Evolutionary conservation across 2,329 filamentous ascomycete genomes (phyloP), one percentile per base, ranked within the genome.

Genomic region (Graphilbum sp.): DNA sequence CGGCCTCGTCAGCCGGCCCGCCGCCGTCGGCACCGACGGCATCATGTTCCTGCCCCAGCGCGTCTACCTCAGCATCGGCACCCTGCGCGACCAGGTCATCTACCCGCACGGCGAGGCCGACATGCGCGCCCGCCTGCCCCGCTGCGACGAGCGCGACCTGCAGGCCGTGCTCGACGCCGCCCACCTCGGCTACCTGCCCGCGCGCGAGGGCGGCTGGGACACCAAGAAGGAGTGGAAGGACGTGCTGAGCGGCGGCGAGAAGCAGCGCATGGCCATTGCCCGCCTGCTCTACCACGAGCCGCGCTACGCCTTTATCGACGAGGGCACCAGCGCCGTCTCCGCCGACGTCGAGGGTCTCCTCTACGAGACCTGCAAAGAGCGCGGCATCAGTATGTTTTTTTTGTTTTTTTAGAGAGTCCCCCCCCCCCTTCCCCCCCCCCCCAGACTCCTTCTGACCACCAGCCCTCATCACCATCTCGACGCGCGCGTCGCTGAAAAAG

Each of bases 1-100:
- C 33, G 90, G 90, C 3, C 67, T 98, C 2, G 84, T 95, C 16
- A 92, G 82, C 41, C 75, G 87, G 2, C 88, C 90, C 3, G 84
- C 90, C 51, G 69, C 64, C 30, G 72, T 74, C 32, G 86, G 86
- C 30, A 69, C 79, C 44, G 88, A 96, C 46, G 90, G 90, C 42
- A 93, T 98, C 61, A 96, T 98, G 87, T 96, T 98, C 60, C 69
- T 98, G 11, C 90, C 90, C 0, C 90, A 98, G 56, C 72, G 88
- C 15, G 86, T 88, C 0, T 96, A 96, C 51, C 72, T 96, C 25
- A 88, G 79, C 54, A 81, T 88, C 18, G 90, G 90, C 27, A 96
- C 90, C 1, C 66, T 96, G 10, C 79, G 90, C 20, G 92, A 98
- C 51, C 92, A 98, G 60, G 85, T 98, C 50, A 95, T 96, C 53